Evolutionary conservation across 139 green algal species (phyloP).

Genomic region (Chloropicon primus): DNA sequence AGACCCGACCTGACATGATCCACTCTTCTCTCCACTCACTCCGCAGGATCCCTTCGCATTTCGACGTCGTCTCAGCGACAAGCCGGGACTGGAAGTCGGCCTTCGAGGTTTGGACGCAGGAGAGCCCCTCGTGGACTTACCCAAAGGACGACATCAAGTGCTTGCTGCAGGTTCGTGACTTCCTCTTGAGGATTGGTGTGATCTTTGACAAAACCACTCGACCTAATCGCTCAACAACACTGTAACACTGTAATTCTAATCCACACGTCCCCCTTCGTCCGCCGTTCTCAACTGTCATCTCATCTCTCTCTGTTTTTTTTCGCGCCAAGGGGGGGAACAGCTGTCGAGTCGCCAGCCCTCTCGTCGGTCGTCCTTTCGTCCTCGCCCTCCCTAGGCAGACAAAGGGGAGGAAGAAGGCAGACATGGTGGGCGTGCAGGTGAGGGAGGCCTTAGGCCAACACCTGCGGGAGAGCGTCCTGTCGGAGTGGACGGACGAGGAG

Average conservation of each 20-base stretch:
- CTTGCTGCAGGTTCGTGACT: not conserved
- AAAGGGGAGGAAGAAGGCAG: too few relatives aligned
- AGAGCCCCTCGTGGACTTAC: not conserved
- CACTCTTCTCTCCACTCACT: too few relatives aligned
- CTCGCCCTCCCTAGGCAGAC: too few relatives aligned
- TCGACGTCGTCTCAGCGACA: not conserved
- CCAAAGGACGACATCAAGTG: not conserved
- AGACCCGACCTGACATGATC: too few relatives aligned
- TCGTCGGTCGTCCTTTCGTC: too few relatives aligned
- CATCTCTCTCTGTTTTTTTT: too few relatives aligned
- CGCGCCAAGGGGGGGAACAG: too few relatives aligned
- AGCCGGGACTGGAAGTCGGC: not conserved
- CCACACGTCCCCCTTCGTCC: too few relatives aligned
- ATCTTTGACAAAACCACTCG: not conserved
- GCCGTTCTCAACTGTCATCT: too few relatives aligned
- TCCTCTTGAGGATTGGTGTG: not conserved
- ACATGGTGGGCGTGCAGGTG: too few relatives aligned
- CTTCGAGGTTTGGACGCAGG: not conserved
- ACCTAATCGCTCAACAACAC: not conserved
- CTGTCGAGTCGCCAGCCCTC: too few relatives aligned
- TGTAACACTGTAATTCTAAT: too few relatives aligned
- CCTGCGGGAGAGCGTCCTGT: not conserved
- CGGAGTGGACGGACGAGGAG: not conserved
- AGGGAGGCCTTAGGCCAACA: not conserved
- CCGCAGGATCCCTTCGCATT: constrained; percentile 4